Base-by-base conservation (phyloP, 805 yeast genomes). In the Yueomyces sp. region DNA sequence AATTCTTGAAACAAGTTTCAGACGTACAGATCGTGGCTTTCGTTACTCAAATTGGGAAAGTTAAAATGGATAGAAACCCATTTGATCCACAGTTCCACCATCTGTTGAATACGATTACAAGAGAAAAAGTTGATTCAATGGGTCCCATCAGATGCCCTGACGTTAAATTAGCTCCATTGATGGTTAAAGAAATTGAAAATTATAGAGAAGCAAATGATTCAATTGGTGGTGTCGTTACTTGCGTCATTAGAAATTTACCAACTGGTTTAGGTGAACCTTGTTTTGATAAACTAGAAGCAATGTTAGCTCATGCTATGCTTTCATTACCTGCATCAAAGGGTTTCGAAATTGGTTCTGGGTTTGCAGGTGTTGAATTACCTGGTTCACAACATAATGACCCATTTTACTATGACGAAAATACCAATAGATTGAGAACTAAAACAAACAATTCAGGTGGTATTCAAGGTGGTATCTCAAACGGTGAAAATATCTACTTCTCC, bases 291-390 rank as follows among this genome's bases (percentile, higher is more conserved):
- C 69, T 92, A 49, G 98, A 92, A 71, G 98, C 98, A 32, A 66
- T 76, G 56, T 72, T 92, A 50, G 98, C 97, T 11, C 98, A 92
- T 61, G 97, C 97, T 42, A 92, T 92, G 98, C 69, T 92, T 50
- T 88, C 96, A 2, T 77, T 92, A 49, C 98, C 98, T 26, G 97
- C 98, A 39, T 85, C 97, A 40, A 92, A 92, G 67, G 98, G 97
- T 34, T 92, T 92, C 56, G 98, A 92, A 69, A 79, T 92, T 56
- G 98, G 98, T 43, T 85, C 96, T 31, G 98, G 98, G 11, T 92
- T 92, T 59, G 73, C 75, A 39, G 98, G 98, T 52, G 84, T 94
- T 42, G 70, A 72, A 45, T 77, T 90, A 52, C 90, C 94, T 42
- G 98, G 98, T 28, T 88, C 96, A 11, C 64, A 81, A 66, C 98